These are phyloP conservation scores for Myxozyma neotropica DNA, from an alignment of 805 yeast genomes.

Conservation along the genomic window DNA sequence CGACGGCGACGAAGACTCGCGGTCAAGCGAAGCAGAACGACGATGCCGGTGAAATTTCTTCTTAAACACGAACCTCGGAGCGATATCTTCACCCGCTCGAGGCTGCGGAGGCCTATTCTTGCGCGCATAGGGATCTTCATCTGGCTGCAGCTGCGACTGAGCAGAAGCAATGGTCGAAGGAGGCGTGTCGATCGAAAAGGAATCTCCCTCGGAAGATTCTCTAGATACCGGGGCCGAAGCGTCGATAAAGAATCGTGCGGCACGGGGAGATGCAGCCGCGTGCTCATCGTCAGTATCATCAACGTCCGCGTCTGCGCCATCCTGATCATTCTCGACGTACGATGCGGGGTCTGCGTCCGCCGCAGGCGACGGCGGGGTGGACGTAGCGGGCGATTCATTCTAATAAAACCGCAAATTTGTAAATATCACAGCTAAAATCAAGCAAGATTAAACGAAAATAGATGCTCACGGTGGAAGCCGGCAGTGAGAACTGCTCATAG, in stretches of 20 bases:
- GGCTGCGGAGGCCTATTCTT: slow-evolving; percentile 37
- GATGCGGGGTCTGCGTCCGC: slow-evolving; percentile 2
- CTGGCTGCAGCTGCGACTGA: slow-evolving; percentile 33
- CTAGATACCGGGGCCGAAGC: slow-evolving; percentile 31
- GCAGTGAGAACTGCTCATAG: slow-evolving; percentile 41
- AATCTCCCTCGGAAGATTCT: slow-evolving; percentile 15
- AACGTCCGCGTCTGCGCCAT: slow-evolving; percentile 8
- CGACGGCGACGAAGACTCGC: not conserved
- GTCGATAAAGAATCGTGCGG: slow-evolving; percentile 23
- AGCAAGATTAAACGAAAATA: not conserved
- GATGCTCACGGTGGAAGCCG: slow-evolving; percentile 37
- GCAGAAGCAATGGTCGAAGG: slow-evolving; percentile 26
- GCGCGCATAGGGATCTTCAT: slow-evolving; percentile 43
- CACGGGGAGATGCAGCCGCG: slow-evolving; percentile 2
- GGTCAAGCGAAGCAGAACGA: slow-evolving; percentile 1
- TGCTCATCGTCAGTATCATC: slow-evolving; percentile 18
- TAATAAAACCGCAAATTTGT: not conserved
- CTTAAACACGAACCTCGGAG: slow-evolving; percentile 44
- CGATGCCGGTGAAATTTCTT: slow-evolving; percentile 31
- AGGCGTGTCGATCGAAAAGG: slow-evolving; percentile 24
- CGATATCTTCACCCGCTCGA: slow-evolving; percentile 38
- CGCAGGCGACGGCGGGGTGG: slow-evolving; percentile 30
- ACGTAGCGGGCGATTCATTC: slow-evolving; percentile 21
- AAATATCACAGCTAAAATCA: too few relatives aligned
- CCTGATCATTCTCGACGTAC: not conserved